Percentiles rank a stretch among this genome's conserved stretches.
These are phyloP conservation scores for Neolentinus lepideus DNA, from an alignment of 1,284 basidiomycete species.

Conservation along the genomic window DNA sequence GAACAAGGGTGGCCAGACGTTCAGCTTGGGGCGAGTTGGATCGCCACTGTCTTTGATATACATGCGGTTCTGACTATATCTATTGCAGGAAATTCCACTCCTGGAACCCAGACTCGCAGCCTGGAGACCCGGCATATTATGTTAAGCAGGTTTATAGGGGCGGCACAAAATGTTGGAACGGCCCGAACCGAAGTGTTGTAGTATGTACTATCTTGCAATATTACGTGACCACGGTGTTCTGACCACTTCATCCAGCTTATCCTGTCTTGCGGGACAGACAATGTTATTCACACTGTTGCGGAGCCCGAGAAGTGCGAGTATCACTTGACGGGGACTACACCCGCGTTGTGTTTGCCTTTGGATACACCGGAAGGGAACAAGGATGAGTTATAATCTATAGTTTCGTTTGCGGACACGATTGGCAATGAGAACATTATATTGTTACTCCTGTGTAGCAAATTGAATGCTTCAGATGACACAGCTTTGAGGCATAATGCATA, in stretches of 20 bases:
- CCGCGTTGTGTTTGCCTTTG: slow-evolving; percentile 81
- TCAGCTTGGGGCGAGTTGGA: slow-evolving; percentile 75
- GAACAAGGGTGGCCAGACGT: slow-evolving; percentile 71
- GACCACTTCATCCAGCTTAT: slow-evolving; percentile 46
- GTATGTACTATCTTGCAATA: slow-evolving; percentile 30
- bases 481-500: background rate
- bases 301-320: slow-evolving; percentile 99
- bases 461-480: background rate
- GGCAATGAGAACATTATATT: background rate
- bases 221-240: background rate
- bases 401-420: background rate
- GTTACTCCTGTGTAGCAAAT: background rate
- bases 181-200: slow-evolving; percentile 78
- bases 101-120: slow-evolving; percentile 61
- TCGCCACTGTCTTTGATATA: background rate
- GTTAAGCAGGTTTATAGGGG: slow-evolving; percentile 74
- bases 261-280: slow-evolving; percentile 82
- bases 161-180: slow-evolving; percentile 96
- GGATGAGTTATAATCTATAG: slow-evolving; percentile 41
- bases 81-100: slow-evolving; percentile 63
- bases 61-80: background rate
- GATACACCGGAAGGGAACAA: slow-evolving; percentile 28
- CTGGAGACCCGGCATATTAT: slow-evolving; percentile 72
- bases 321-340: slow-evolving; percentile 79
- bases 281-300: slow-evolving; percentile 73